Percentiles rank a stretch among this genome's conserved stretches.
These are phyloP conservation scores for Sporothrix variecibatus DNA, from an alignment of 2,329 filamentous ascomycete genomes.

Conservation along the genomic window DNA sequence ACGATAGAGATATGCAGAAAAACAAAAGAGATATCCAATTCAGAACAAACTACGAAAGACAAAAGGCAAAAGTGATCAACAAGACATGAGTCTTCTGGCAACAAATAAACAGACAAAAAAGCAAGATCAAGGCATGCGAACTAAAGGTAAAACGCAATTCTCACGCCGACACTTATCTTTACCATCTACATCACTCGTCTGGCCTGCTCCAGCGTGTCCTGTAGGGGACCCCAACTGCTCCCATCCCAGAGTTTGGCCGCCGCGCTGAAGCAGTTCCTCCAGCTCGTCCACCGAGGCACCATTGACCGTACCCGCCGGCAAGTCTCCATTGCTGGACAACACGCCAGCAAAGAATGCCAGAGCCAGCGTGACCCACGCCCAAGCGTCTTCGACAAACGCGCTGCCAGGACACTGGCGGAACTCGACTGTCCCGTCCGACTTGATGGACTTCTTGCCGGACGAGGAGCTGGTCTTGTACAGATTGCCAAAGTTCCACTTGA, in stretches of 20 bases:
- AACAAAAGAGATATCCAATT: not conserved
- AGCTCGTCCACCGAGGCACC: constrained; percentile 34
- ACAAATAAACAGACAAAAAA: not conserved
- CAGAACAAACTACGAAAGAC: not conserved
- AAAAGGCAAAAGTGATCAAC: not conserved
- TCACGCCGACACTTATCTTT: not conserved
- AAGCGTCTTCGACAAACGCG: constrained; percentile 36
- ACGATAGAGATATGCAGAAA: not conserved
- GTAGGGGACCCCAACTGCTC: constrained; percentile 35
- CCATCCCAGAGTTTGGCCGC: constrained; percentile 36
- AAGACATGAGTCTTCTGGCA: not conserved
- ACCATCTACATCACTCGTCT: not conserved
- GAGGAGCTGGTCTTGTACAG: constrained; percentile 5
- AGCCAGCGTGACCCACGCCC: constrained; percentile 39
- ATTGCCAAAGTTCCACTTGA: constrained; percentile 44
- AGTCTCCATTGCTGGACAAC: constrained; percentile 26
- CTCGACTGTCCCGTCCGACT: constrained; percentile 39
- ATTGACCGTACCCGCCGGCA: not conserved
- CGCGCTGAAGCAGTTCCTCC: constrained; percentile 34
- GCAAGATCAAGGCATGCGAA: not conserved
- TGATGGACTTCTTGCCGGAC: not conserved
- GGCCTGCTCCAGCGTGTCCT: constrained; percentile 3
- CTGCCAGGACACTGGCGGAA: constrained; percentile 43
- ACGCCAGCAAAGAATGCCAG: constrained; percentile 41
- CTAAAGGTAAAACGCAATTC: not conserved